Evolutionary conservation across 73 alveolate species (phyloP).

Genomic region (Stentor coeruleus): DNA sequence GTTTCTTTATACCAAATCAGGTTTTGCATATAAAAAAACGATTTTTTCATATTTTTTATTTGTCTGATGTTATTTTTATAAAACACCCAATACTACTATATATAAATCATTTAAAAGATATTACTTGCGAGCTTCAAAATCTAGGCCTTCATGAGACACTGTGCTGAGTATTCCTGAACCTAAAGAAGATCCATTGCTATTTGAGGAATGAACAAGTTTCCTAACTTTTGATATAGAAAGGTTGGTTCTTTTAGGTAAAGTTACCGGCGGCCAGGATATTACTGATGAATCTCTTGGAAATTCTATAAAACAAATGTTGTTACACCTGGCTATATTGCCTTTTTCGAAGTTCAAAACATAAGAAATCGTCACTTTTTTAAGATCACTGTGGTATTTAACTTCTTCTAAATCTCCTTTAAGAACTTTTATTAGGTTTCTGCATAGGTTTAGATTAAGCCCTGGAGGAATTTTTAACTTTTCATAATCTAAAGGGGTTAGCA

Average conservation of each 20-base stretch:
- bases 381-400: neutral
- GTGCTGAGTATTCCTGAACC: neutral
- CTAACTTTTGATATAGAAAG: neutral
- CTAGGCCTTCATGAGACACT: neutral
- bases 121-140: too few species aligned
- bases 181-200: neutral
- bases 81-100: too few species aligned
- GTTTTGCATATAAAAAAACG: too few species aligned
- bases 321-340: neutral
- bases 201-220: neutral
- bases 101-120: too few species aligned
- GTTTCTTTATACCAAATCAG: too few species aligned
- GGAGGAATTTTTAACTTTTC: neutral
- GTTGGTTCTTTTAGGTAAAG: neutral
- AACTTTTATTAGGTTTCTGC: neutral
- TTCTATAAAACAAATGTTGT: neutral
- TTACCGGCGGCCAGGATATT: neutral
- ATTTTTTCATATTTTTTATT: too few species aligned
- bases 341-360: neutral
- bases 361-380: neutral
- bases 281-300: neutral
- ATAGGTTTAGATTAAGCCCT: neutral
- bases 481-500: neutral
- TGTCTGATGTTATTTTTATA: too few species aligned
- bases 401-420: neutral